Base-by-base conservation (phyloP, 1,284 basidiomycete genomes). In the Vanrija pseudolonga region DNA sequence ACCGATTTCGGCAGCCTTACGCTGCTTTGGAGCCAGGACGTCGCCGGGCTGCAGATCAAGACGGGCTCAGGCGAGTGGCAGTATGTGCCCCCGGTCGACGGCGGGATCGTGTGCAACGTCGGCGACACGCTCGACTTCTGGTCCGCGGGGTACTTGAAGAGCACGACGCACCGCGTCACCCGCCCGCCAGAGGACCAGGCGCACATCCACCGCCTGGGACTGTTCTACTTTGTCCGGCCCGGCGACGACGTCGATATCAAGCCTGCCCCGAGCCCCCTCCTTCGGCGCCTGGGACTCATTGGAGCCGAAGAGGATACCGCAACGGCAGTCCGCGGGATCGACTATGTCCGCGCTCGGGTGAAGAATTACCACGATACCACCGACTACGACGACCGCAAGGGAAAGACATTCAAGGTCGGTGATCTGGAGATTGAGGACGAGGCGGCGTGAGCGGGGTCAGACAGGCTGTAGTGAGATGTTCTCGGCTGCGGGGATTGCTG, bases 71-170 rank as follows among this genome's bases (percentile, higher is more conserved):
- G 66, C 3, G 59, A 57, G 32, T 69, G 67, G 56, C 40, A 49
- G 36, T 65, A 68, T 54, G 62, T 69, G 51, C 64, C 62, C 19
- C 65, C 64, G 15, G 59, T 61, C 6, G 61, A 59, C 36, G 57
- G 59, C 6, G 64, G 62, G 4, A 64, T 68, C 42, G 61, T 68
- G 18, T 66, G 67, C 52, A 69, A 69, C 40, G 65, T 68, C 20
- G 68, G 63, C 23, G 68, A 65, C 55, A 69, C 66, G 4, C 54
- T 69, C n/a, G 56, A 55, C 50, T 67, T 69, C 45, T 67, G 67
- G 67, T 63, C 61, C n/a, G 64, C 61, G 38, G 63, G 64, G 1
- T 67, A 69, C 42, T 46, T 69, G 11, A 66, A 64, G 53, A 59
- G 55, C 42, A 66, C 67, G 11, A 63, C 63, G 12, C 67, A 69